A percentile compares a stretch with the other conserved stretches of the same genome.
Evolutionary conservation across 2,329 filamentous ascomycete species (phyloP).

Genomic region (Cercospora sp.): DNA sequence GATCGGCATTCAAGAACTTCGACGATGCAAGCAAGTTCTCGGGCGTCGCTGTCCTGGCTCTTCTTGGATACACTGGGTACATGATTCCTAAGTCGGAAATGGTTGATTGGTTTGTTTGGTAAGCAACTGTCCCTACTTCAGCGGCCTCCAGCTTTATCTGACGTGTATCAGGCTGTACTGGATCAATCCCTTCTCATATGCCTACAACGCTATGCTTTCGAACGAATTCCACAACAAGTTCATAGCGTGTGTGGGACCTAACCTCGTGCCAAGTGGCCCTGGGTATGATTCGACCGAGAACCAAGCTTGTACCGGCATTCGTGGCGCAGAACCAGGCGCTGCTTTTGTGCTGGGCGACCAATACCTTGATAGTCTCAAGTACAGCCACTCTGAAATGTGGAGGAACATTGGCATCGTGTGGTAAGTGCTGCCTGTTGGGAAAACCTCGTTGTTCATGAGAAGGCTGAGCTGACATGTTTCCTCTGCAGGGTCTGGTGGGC

Average conservation of each 20-base stretch:
- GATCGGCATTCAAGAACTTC: slow-evolving; percentile 28
- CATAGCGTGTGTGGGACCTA: slow-evolving; percentile 52
- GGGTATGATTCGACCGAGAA: slow-evolving; percentile 41
- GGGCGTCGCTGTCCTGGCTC: slow-evolving; percentile 27
- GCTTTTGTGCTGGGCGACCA: slow-evolving; percentile 59
- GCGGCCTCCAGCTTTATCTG: not conserved
- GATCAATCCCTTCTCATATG: slow-evolving; percentile 64
- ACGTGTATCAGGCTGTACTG: slow-evolving; percentile 33
- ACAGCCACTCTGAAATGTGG: slow-evolving; percentile 41
- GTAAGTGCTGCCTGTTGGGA: slow-evolving; percentile 20
- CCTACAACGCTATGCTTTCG: slow-evolving; percentile 46
- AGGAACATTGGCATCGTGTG: slow-evolving; percentile 67
- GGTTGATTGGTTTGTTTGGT: slow-evolving; percentile 14
- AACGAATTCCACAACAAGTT: slow-evolving; percentile 5
- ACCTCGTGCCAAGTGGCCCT: slow-evolving; percentile 32
- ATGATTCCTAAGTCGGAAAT: slow-evolving; percentile 12
- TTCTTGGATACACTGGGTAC: slow-evolving; percentile 27
- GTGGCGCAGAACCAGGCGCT: slow-evolving; percentile 58
- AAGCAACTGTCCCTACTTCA: not conserved
- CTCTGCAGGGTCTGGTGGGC: slow-evolving; percentile 56
- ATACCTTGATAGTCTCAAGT: slow-evolving; percentile 57
- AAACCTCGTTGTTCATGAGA: no score
- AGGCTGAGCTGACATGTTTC: not conserved
- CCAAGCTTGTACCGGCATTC: slow-evolving; percentile 45
- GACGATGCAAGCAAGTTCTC: slow-evolving; percentile 32